Percentiles rank a stretch among this genome's conserved stretches.
These are phyloP conservation scores for Staphylotrichum tortipilum DNA, from an alignment of 495 filamentous ascomycete genomes.

Conservation along the genomic window DNA sequence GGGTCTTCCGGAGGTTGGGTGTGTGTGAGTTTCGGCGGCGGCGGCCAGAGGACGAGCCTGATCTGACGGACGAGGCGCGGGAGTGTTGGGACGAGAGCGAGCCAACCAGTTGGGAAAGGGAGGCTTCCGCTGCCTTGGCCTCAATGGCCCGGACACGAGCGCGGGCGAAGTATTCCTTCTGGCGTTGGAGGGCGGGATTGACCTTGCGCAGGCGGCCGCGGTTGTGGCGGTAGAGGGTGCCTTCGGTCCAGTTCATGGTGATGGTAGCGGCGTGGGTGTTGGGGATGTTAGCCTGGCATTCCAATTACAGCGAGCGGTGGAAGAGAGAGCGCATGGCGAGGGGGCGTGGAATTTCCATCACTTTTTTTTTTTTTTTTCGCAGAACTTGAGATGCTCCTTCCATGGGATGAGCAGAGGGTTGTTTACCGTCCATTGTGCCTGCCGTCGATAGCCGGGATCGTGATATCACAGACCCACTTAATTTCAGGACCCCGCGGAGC, in stretches of 20 bases:
- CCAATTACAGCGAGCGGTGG: no score
- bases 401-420: no score
- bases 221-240: conserved; percentile 30
- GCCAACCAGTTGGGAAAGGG: conserved; percentile 1
- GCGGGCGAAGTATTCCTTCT: conserved; percentile 36
- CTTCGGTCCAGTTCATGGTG: conserved; percentile 41
- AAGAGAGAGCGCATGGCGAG: no score
- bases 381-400: no score
- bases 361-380: no score
- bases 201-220: conserved; percentile 27
- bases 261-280: no score
- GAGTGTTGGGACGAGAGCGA: conserved; percentile 6
- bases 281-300: no score
- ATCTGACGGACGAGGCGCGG: conserved; percentile 7
- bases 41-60: conserved; percentile 2
- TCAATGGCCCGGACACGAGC: conserved; percentile 21
- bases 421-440: no score
- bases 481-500: conserved; percentile 7
- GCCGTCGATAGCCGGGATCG: conserved; percentile 1
- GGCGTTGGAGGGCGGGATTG: conserved; percentile 22
- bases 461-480: no score
- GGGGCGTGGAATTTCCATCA: no score
- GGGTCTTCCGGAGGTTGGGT: neutral
- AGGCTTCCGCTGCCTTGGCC: conserved; percentile 8
- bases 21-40: neutral